Conservation (phyloP, 805 yeast species). For the Yueomyces sp. region DNA sequence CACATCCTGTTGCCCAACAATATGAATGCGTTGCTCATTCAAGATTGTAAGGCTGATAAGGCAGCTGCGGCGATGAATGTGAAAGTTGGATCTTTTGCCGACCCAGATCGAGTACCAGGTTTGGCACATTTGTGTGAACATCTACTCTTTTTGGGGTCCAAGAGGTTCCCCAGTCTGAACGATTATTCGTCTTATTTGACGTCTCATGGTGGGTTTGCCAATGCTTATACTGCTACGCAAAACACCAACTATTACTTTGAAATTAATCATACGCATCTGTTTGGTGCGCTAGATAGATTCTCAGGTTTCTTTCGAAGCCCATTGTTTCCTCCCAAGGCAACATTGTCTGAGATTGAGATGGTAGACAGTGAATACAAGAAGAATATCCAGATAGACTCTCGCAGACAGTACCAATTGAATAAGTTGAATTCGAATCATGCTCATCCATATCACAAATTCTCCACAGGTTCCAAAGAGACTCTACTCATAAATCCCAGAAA, state of each 20-base stretch:
- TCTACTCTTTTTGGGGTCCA: slow-evolving; percentile 68
- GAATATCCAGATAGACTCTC: slow-evolving; percentile 75
- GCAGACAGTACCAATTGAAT: slow-evolving; percentile 82
- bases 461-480: slow-evolving; percentile 79
- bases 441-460: slow-evolving; percentile 80
- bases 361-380: slow-evolving; percentile 95
- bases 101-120: slow-evolving; percentile 51
- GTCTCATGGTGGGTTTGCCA: slow-evolving; percentile 77
- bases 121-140: slow-evolving; percentile 72
- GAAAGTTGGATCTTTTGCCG: slow-evolving; percentile 63
- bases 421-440: slow-evolving; percentile 54
- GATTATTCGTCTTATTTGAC: slow-evolving; percentile 65
- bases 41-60: slow-evolving; percentile 58
- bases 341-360: slow-evolving; percentile 85
- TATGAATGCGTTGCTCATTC: slow-evolving; percentile 47
- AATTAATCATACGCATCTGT: slow-evolving; percentile 56
- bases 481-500: slow-evolving; percentile 50
- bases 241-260: slow-evolving; percentile 90
- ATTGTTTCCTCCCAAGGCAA: slow-evolving; percentile 55
- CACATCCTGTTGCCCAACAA: slow-evolving; percentile 45
- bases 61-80: slow-evolving; percentile 74
- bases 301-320: slow-evolving; percentile 87
- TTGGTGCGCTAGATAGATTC: slow-evolving; percentile 85
- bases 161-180: slow-evolving; percentile 64
- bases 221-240: slow-evolving; percentile 83